Evolutionary conservation across 306 rosid species (phyloP).

Genomic region (Fragaria nilgerrensis): DNA sequence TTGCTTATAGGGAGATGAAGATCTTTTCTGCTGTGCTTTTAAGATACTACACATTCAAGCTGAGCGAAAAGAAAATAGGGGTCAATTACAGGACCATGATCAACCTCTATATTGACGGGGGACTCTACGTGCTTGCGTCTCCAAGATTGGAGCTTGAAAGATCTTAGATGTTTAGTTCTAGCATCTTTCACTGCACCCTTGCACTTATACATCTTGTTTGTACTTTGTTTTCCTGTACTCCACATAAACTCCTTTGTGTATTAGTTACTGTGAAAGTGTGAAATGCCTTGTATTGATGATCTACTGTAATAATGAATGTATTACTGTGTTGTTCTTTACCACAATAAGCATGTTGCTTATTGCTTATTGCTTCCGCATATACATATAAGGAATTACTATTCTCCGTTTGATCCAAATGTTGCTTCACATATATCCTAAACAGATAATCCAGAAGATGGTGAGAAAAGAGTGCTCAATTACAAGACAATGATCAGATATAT

Average conservation of each 20-base stretch:
- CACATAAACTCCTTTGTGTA: no score
- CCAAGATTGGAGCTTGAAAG: background rate
- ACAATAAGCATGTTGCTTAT: background rate
- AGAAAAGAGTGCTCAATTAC: background rate
- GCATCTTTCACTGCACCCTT: no score
- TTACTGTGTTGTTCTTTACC: background rate
- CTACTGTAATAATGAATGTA: background rate
- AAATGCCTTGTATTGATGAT: background rate
- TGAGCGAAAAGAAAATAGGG: background rate
- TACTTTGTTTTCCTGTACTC: background rate
- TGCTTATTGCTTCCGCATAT: no score
- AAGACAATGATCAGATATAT: no score
- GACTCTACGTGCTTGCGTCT: background rate
- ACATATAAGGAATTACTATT: no score
- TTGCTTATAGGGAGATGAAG: conserved; percentile 1
- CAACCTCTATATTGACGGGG: conserved; percentile 22
- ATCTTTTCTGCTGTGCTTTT: background rate
- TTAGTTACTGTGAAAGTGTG: background rate
- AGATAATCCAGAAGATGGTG: background rate
- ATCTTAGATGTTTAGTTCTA: background rate
- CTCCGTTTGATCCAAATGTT: background rate
- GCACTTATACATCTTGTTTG: no score
- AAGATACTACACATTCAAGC: conserved; percentile 17
- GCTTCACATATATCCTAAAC: background rate
- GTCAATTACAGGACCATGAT: conserved; percentile 12